Conservation (phyloP, 2,329 filamentous ascomycete genomes). For the Paecilomyces formosus region DNA sequence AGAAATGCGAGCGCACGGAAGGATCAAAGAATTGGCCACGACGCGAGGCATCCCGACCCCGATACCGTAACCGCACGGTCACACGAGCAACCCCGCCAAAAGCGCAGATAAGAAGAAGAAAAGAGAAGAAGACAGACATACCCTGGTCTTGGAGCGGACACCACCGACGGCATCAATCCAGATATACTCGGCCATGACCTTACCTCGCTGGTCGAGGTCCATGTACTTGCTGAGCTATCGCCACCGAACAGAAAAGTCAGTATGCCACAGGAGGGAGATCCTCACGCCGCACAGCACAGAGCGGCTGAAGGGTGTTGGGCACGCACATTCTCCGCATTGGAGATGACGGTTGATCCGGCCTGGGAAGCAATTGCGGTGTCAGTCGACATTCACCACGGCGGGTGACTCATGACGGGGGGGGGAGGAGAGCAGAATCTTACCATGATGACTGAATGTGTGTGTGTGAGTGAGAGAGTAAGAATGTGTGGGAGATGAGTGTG, state of each 20-base stretch:
- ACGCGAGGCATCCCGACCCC: background rate
- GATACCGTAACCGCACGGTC: background rate
- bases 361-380: constrained; percentile 7
- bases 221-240: constrained; percentile 84
- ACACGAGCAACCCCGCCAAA: background rate
- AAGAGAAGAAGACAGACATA: constrained; percentile 45
- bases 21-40: background rate
- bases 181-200: constrained; percentile 90
- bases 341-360: constrained; percentile 37
- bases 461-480: too few relatives aligned
- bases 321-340: constrained; percentile 42
- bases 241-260: constrained; percentile 28
- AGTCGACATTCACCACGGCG: background rate
- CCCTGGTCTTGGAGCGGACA: constrained; percentile 91
- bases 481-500: too few relatives aligned
- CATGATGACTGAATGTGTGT: constrained; percentile 15
- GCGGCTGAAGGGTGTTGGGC: constrained; percentile 3
- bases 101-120: background rate
- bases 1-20: background rate
- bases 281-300: background rate
- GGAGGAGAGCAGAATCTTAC: constrained; percentile 11
- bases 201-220: constrained; percentile 79
- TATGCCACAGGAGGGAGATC: constrained; percentile 18
- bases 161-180: constrained; percentile 84
- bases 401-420: constrained; percentile 8